These are phyloP conservation scores for Digitaria exilis DNA, from an alignment of 202 grass and related monocot species.

Conservation along the genomic window DNA sequence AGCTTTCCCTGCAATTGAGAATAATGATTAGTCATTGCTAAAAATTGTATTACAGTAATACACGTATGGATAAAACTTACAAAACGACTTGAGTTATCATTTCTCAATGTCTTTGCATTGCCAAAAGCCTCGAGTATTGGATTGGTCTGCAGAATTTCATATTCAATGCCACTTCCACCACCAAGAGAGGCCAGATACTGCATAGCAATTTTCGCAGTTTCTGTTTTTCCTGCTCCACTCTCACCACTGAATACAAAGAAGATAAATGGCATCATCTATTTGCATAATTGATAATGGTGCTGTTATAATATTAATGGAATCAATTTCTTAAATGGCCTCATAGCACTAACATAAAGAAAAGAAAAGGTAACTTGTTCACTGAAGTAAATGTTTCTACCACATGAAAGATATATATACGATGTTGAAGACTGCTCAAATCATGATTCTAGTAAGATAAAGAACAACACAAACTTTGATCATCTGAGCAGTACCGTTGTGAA, in stretches of 20 bases:
- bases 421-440: constrained; percentile 16
- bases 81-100: constrained; percentile 98
- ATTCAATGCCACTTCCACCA: constrained; percentile 92
- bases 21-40: constrained; percentile 19
- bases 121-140: constrained; percentile 98
- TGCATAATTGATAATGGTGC: not conserved
- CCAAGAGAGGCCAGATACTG: constrained; percentile 95
- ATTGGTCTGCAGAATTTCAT: constrained; percentile 97
- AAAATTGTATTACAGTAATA: constrained; percentile 20
- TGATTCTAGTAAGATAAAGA: constrained; percentile 28
- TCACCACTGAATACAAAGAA: constrained; percentile 64
- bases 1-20: constrained; percentile 81
- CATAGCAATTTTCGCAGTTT: constrained; percentile 98
- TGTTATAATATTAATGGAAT: constrained; percentile 18
- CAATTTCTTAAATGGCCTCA: constrained; percentile 1
- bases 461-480: not conserved
- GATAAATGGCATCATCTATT: constrained; percentile 34
- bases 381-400: constrained; percentile 28
- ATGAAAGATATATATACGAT: too few species aligned
- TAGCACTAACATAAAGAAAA: not conserved
- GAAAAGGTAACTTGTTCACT: not conserved
- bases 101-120: constrained; percentile 93
- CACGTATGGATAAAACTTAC: constrained; percentile 58
- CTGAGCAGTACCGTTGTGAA: not conserved
- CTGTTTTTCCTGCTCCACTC: constrained; percentile 98